These are phyloP conservation scores for Pseudonitzschia pungens DNA, from an alignment of 108 stramenopile species.

Conservation along the genomic window DNA sequence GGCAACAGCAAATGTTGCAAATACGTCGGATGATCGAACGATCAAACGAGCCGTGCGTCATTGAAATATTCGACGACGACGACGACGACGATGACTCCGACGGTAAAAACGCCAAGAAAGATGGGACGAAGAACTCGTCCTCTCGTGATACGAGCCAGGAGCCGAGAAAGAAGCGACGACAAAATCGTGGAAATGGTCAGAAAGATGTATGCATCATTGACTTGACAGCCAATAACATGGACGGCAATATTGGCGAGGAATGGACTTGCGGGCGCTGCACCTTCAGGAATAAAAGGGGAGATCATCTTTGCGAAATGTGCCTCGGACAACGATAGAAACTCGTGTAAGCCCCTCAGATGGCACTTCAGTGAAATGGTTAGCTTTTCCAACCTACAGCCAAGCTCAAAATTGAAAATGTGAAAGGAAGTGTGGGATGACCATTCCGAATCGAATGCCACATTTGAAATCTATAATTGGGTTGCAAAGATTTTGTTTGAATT, in stretches of 20 bases:
- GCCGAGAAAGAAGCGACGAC: background rate
- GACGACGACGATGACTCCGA: constrained; percentile 3
- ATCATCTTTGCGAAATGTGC: background rate
- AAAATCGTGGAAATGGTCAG: background rate
- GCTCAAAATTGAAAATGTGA: too few relatives aligned
- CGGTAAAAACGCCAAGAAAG: background rate
- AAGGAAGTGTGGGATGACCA: too few relatives aligned
- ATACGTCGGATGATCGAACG: constrained; percentile 32
- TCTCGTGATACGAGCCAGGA: too few relatives aligned
- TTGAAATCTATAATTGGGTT: too few relatives aligned
- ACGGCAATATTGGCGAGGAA: background rate
- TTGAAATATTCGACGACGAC: constrained; percentile 30
- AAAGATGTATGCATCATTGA: background rate
- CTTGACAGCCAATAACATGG: constrained; percentile 1
- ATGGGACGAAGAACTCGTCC: too few relatives aligned
- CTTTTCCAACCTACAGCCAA: too few relatives aligned
- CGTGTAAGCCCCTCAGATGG: background rate
- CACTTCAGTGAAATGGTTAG: too few relatives aligned
- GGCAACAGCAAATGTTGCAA: constrained; percentile 36
- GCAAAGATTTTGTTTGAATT: too few relatives aligned
- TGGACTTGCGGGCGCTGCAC: constrained; percentile 29
- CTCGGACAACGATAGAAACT: background rate
- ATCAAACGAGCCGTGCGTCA: constrained; percentile 46
- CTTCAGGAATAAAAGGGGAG: constrained; percentile 1
- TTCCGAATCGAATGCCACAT: too few relatives aligned